Conservation (phyloP, 2,329 filamentous ascomycete species). For the Aureobasidium namibiae region DNA sequence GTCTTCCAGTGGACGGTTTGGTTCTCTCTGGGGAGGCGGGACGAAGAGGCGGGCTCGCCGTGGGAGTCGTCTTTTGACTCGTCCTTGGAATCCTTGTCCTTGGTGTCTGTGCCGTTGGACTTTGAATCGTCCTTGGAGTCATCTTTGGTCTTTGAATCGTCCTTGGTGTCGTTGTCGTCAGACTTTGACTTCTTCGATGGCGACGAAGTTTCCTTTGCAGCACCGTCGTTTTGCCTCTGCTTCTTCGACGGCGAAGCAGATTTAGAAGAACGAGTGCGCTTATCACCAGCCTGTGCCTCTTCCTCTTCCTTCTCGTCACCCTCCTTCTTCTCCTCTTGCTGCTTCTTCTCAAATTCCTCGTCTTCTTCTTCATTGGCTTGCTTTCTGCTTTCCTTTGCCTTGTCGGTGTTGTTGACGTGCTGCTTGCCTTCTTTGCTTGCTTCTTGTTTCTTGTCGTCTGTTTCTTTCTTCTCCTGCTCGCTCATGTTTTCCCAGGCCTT, state of each 20-base stretch:
- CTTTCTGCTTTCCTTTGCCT: constrained; percentile 33
- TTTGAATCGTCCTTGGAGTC: constrained; percentile 6
- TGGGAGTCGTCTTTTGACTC: constrained; percentile 21
- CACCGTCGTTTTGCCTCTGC: constrained; percentile 23
- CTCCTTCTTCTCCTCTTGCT: constrained; percentile 15
- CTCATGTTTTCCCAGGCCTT: constrained; percentile 42
- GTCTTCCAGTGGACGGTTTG: constrained; percentile 36
- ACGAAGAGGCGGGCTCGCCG: constrained; percentile 24
- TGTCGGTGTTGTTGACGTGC: constrained; percentile 35
- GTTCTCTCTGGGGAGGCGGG: constrained; percentile 32
- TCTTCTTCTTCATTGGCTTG: constrained; percentile 27
- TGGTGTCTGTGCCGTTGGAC: not conserved
- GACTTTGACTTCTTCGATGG: not conserved
- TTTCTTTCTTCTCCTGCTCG: constrained; percentile 37
- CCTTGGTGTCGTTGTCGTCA: constrained; percentile 11
- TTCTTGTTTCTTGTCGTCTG: constrained; percentile 31
- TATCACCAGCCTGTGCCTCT: constrained; percentile 17
- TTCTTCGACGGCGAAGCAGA: constrained; percentile 26
- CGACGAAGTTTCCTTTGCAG: constrained; percentile 16
- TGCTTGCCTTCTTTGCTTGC: constrained; percentile 36
- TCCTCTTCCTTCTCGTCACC: constrained; percentile 14
- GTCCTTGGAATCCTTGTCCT: too few species aligned
- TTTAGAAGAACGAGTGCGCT: constrained; percentile 19
- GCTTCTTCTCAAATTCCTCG: constrained; percentile 19
- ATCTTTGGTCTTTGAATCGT: constrained; percentile 8